These are phyloP conservation scores for Lycium barbarum DNA, from an alignment of 257 asterid genomes.

Conservation along the genomic window DNA sequence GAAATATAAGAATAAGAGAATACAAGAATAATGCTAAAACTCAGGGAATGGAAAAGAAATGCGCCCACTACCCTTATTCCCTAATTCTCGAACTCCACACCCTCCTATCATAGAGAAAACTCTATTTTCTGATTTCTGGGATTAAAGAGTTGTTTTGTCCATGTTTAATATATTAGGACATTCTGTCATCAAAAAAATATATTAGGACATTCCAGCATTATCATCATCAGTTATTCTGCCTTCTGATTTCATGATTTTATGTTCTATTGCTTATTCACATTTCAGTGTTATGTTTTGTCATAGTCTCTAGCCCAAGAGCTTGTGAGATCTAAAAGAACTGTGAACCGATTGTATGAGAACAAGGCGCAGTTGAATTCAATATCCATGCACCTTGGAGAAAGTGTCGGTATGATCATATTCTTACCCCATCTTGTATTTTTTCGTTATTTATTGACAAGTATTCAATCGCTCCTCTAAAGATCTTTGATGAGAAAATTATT, in stretches of 20 bases:
- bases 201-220: neutral
- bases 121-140: neutral
- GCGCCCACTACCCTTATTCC: no score
- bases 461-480: neutral
- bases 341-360: constrained; percentile 85
- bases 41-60: no score
- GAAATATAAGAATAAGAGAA: no score
- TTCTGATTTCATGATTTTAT: neutral
- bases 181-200: neutral
- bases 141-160: neutral
- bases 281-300: neutral
- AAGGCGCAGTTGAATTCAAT: constrained; percentile 94
- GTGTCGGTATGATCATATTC: constrained; percentile 67
- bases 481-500: neutral
- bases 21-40: no score
- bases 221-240: neutral
- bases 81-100: no score
- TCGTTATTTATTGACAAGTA: neutral
- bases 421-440: neutral
- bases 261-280: neutral
- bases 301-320: constrained; percentile 94
- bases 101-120: neutral
- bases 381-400: constrained; percentile 98
- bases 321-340: constrained; percentile 83
- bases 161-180: neutral